Percentiles rank a stretch among this genome's conserved stretches.
Conservation (phyloP, 1,284 basidiomycete genomes). For the Hypsizygus ulmarius region DNA sequence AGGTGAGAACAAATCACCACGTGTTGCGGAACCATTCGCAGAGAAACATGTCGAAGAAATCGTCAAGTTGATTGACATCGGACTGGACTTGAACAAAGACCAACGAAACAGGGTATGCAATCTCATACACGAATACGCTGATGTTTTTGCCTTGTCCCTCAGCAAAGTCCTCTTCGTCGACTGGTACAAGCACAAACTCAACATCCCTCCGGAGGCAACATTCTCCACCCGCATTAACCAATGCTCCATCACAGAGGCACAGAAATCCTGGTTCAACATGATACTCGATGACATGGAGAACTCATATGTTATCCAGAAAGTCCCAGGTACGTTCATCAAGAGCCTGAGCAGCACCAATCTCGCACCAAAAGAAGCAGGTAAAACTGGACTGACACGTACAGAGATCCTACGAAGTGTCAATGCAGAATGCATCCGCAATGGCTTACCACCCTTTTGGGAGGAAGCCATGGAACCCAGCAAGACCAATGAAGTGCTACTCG, state of each 20-base stretch:
- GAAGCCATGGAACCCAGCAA: background rate
- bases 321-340: conserved; percentile 4
- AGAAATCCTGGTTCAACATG: conserved; percentile 1
- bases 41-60: background rate
- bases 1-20: background rate
- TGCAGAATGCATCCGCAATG: conserved; percentile 1
- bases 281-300: conserved; percentile 5
- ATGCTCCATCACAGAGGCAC: background rate
- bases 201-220: background rate
- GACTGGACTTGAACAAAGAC: background rate
- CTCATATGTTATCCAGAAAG: conserved; percentile 2
- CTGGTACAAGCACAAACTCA: conserved; percentile 6
- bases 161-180: conserved; percentile 1
- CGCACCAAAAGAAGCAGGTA: conserved; percentile 2
- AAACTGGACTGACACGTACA: background rate
- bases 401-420: conserved; percentile 1
- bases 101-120: background rate
- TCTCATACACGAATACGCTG: conserved; percentile 3
- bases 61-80: background rate
- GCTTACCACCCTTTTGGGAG: conserved; percentile 4
- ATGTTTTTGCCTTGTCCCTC: conserved; percentile 4
- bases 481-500: background rate
- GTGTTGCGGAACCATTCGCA: background rate
- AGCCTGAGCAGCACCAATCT: conserved; percentile 3
- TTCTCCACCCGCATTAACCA: conserved; percentile 2